phyloP scores from a whole-genome alignment of 2,329 filamentous ascomycete genomes.

The Colletotrichum shisoi region DNA sequence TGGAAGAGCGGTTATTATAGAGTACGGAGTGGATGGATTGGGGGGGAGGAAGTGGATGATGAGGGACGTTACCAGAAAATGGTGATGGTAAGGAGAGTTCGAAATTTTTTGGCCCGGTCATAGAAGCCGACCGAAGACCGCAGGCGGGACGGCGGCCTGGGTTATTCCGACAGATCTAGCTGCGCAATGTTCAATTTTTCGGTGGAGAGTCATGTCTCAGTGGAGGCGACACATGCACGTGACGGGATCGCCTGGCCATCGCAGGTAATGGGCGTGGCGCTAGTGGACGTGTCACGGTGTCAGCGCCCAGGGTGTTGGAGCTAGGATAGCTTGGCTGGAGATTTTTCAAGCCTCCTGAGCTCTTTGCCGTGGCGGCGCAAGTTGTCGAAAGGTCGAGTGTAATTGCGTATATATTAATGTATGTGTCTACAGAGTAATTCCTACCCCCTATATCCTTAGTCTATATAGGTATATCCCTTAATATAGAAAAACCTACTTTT shows the following conservation, averaged over 20 bases:
- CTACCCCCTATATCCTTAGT: too few species aligned
- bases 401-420: too few species aligned
- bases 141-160: slow-evolving; percentile 40
- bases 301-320: slow-evolving; percentile 20
- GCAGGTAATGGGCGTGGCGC: slow-evolving; percentile 14
- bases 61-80: slow-evolving; percentile 29
- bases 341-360: slow-evolving; percentile 3
- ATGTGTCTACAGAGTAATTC: too few species aligned
- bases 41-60: slow-evolving; percentile 21
- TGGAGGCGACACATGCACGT: slow-evolving; percentile 5
- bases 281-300: slow-evolving; percentile 1
- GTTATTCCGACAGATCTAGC: slow-evolving; percentile 23
- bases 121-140: slow-evolving; percentile 56
- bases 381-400: too few species aligned
- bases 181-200: slow-evolving; percentile 1
- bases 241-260: slow-evolving; percentile 25
- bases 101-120: slow-evolving; percentile 53
- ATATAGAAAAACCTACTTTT: too few species aligned
- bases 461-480: too few species aligned
- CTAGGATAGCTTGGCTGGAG: slow-evolving; percentile 21
- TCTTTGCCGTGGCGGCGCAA: slow-evolving; percentile 8
- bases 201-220: not conserved
- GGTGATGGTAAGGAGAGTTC: slow-evolving; percentile 42
- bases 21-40: slow-evolving; percentile 35
- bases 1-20: slow-evolving; percentile 38